Evolutionary conservation across 2,329 filamentous ascomycete genomes (phyloP).

Genomic region (Aspergillus arachidicola): DNA sequence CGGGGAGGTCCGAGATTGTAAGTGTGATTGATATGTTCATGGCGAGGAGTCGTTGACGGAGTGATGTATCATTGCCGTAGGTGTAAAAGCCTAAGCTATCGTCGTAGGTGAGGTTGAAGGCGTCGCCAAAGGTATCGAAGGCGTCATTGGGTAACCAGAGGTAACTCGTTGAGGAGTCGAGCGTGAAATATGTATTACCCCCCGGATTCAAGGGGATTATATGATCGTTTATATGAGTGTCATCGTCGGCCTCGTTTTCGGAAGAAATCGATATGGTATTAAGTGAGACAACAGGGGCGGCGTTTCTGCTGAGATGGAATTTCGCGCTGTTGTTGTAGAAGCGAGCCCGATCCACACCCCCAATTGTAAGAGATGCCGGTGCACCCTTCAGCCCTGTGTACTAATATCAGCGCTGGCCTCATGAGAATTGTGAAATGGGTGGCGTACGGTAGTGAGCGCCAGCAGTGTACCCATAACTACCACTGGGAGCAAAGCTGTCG

Average conservation of each 20-base stretch:
- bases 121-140: not conserved
- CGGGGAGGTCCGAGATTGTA: slow-evolving; percentile 5
- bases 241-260: not conserved
- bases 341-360: not conserved
- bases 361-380: slow-evolving; percentile 1
- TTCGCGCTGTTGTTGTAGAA: not conserved
- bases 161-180: slow-evolving; percentile 3
- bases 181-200: not conserved
- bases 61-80: not conserved
- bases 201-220: not conserved
- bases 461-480: slow-evolving; percentile 4
- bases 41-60: not conserved
- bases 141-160: not conserved
- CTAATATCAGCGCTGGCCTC: not conserved
- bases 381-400: not conserved
- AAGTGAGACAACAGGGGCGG: not conserved
- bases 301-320: not conserved
- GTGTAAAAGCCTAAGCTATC: not conserved
- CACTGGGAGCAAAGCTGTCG: not conserved
- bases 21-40: not conserved
- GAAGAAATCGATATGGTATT: not conserved
- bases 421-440: no score
- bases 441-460: slow-evolving; percentile 4
- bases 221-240: no score
- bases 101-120: slow-evolving; percentile 3